Evolutionary conservation across 495 filamentous ascomycete species (phyloP).

Genomic region (Neurospora sp.): DNA sequence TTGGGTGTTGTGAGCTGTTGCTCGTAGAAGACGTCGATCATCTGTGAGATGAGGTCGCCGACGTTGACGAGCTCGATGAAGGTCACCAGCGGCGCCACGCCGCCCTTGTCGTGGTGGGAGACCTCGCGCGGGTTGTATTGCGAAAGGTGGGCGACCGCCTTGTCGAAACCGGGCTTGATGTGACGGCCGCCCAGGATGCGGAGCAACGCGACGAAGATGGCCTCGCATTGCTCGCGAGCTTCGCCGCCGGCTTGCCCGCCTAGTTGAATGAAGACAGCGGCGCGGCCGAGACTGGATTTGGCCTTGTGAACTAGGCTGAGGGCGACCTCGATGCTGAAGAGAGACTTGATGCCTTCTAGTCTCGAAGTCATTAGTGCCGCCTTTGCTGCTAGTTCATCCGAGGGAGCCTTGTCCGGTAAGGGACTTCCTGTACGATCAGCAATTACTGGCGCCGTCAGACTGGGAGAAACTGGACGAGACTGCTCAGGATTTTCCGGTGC

Average conservation of each 20-base stretch:
- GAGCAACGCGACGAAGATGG: constrained; percentile 76
- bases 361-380: constrained; percentile 91
- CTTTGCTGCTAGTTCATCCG: constrained; percentile 87
- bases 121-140: constrained; percentile 86
- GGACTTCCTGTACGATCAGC: constrained; percentile 33
- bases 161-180: constrained; percentile 83
- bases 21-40: constrained; percentile 98
- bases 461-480: constrained; percentile 40
- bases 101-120: constrained; percentile 54
- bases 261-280: constrained; percentile 67
- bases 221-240: constrained; percentile 81
- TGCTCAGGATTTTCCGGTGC: constrained; percentile 20
- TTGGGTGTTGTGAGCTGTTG: constrained; percentile 78
- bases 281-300: constrained; percentile 82
- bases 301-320: constrained; percentile 79
- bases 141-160: constrained; percentile 82
- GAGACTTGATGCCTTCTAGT: constrained; percentile 81
- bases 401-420: constrained; percentile 56
- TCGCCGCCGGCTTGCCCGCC: constrained; percentile 71
- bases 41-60: constrained; percentile 95
- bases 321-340: constrained; percentile 96
- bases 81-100: constrained; percentile 85
- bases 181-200: constrained; percentile 79
- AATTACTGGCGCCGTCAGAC: constrained; percentile 10
- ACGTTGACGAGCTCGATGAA: constrained; percentile 98